These are phyloP conservation scores for Saccharum officinarum DNA, from an alignment of 176 grass and related monocot species.

Conservation along the genomic window DNA sequence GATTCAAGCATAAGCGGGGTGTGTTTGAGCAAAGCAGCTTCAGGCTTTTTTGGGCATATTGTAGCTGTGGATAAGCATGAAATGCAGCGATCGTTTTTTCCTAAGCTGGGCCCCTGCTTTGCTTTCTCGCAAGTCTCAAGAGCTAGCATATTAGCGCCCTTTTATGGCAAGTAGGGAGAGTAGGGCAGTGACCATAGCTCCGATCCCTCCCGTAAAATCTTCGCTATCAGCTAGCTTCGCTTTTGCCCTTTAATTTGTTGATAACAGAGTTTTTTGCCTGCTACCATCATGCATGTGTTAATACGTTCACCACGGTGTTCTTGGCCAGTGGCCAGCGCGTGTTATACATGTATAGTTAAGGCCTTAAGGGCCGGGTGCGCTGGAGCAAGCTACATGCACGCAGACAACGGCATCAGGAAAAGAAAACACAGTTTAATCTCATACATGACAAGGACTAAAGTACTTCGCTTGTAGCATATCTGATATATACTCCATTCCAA, in stretches of 20 bases:
- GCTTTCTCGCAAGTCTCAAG: not conserved
- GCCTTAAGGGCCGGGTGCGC: too few relatives aligned
- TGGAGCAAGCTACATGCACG: too few relatives aligned
- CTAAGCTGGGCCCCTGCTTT: not conserved
- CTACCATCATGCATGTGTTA: too few relatives aligned
- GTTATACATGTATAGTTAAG: too few relatives aligned
- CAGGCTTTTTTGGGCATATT: not conserved
- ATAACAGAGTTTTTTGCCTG: too few relatives aligned
- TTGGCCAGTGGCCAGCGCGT: too few relatives aligned
- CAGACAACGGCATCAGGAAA: too few relatives aligned
- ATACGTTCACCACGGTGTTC: too few relatives aligned
- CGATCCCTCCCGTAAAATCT: not conserved
- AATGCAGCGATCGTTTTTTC: not conserved
- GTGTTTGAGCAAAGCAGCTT: not conserved
- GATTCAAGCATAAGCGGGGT: not conserved
- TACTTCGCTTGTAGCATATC: too few relatives aligned
- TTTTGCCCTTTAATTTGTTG: not conserved
- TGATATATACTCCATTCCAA: too few relatives aligned
- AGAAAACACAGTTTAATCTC: too few relatives aligned
- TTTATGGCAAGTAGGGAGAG: not conserved
- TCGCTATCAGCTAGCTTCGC: not conserved
- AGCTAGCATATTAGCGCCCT: not conserved
- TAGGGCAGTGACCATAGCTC: not conserved
- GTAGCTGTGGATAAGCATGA: slow-evolving; percentile 23
- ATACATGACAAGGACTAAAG: too few relatives aligned